phyloP scores from a whole-genome alignment of 495 filamentous ascomycete species.

The Penicillium taxi region DNA sequence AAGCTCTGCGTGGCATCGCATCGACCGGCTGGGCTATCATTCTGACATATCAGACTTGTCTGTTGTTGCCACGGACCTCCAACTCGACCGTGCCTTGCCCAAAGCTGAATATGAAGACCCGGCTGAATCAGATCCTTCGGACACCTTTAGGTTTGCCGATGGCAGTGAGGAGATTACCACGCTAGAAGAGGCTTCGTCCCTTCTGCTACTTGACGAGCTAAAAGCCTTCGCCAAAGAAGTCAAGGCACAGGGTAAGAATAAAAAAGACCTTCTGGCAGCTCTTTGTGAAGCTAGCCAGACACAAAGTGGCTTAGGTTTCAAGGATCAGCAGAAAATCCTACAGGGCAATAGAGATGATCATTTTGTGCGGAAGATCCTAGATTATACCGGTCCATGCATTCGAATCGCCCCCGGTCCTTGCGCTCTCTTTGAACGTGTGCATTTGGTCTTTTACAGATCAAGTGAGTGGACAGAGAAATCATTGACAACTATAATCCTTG shows the following conservation, averaged over 20 bases:
- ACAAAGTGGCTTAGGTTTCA: constrained; percentile 62
- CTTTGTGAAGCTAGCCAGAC: constrained; percentile 62
- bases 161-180: constrained; percentile 63
- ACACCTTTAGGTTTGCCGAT: constrained; percentile 70
- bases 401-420: constrained; percentile 66
- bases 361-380: constrained; percentile 68
- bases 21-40: constrained; percentile 66
- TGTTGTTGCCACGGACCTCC: constrained; percentile 53
- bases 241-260: constrained; percentile 84
- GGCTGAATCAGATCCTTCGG: constrained; percentile 40
- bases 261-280: constrained; percentile 66
- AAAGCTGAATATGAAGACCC: constrained; percentile 28
- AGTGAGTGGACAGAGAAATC: constrained; percentile 98
- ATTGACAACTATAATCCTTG: constrained; percentile 87
- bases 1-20: constrained; percentile 87
- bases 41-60: constrained; percentile 72
- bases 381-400: constrained; percentile 74
- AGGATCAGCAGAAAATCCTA: constrained; percentile 45
- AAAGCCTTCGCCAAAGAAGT: constrained; percentile 79
- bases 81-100: constrained; percentile 32
- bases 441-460: constrained; percentile 91
- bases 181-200: constrained; percentile 75
- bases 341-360: constrained; percentile 48
- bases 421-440: constrained; percentile 85
- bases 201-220: constrained; percentile 79